Base-by-base conservation (phyloP, 345 rosid species). In the Citropsis articulata region DNA sequence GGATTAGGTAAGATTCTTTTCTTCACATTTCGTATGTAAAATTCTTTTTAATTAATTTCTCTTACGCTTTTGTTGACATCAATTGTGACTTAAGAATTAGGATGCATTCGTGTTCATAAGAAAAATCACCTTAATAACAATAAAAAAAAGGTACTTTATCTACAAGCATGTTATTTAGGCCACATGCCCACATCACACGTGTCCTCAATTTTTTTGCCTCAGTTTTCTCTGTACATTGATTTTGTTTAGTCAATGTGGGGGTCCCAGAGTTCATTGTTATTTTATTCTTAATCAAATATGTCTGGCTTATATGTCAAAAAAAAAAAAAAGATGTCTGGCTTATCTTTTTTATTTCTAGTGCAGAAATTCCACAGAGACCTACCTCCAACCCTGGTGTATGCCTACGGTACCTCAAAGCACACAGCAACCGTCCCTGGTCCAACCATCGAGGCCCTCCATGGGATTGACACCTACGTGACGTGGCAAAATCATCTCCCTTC, bases 311-410 rank as follows among this genome's bases (percentile, higher is more conserved):
- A n/a, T n/a, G n/a, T n/a, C n/a, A n/a, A n/a, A n/a, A n/a, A n/a
- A n/a, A n/a, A n/a, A n/a, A n/a, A n/a, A n/a, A n/a, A 5, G 31
- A 12, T 28, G 30, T 14, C 1, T 22, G 4, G 36, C 19, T 63
- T 61, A 4, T n/a, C 22, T 4, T 19, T 8, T 50, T 3, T 25
- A 1, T 35, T 45, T 35, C 8, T 22, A 55, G 3, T 6, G 60
- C 90, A 92, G 99, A 95, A 90, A 86, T 95, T 95, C 86, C 99
- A 96, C 76, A 83, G 95, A 73, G 94, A 95, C 84, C 72, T 95
- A 38, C 99, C 97, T 27, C 85, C 89, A 8, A 90, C 99, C 1
- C 90, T 86, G 1, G 99, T 96, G 66, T 96, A 88, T 69, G 97
- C 99, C 31, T 96, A 80, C 38, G 99, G 99, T 76, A 60, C 83